phyloP scores from a whole-genome alignment of 768 basidiomycete species.

The Boletus coccyginus region DNA sequence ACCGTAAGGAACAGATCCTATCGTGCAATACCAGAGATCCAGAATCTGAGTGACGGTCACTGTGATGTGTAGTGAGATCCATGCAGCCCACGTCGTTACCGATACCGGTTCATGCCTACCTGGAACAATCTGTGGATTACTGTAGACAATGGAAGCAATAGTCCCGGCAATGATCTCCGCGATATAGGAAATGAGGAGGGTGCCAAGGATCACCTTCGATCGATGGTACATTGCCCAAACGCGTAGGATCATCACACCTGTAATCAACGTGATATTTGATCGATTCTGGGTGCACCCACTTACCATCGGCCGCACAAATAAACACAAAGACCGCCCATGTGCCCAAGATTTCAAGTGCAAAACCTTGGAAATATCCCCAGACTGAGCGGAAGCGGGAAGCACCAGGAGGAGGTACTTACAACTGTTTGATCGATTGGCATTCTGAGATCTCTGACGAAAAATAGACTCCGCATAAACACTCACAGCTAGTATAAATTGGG shows the following conservation, averaged over 20 bases:
- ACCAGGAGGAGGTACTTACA: neutral
- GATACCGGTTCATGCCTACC: neutral
- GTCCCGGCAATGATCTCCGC: neutral
- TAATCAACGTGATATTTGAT: neutral
- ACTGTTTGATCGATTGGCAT: neutral
- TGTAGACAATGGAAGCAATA: neutral
- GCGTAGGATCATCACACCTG: conserved; percentile 2
- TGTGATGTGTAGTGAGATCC: neutral
- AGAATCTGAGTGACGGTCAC: neutral
- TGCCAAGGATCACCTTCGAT: conserved; percentile 3
- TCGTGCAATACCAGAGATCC: neutral
- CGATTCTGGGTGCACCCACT: neutral
- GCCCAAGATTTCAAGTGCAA: neutral
- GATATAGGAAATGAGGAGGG: neutral
- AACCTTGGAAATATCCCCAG: neutral
- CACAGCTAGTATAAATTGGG: neutral
- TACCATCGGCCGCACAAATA: neutral
- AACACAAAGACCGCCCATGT: neutral
- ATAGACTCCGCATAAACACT: neutral
- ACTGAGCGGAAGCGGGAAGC: neutral
- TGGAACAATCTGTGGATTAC: neutral
- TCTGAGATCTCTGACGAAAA: neutral
- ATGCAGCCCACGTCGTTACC: neutral
- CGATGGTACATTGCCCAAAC: conserved; percentile 14
- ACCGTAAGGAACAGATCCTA: neutral